These are phyloP conservation scores for Pythium dissimile DNA, from an alignment of 352 stramenopile genomes.

Conservation along the genomic window DNA sequence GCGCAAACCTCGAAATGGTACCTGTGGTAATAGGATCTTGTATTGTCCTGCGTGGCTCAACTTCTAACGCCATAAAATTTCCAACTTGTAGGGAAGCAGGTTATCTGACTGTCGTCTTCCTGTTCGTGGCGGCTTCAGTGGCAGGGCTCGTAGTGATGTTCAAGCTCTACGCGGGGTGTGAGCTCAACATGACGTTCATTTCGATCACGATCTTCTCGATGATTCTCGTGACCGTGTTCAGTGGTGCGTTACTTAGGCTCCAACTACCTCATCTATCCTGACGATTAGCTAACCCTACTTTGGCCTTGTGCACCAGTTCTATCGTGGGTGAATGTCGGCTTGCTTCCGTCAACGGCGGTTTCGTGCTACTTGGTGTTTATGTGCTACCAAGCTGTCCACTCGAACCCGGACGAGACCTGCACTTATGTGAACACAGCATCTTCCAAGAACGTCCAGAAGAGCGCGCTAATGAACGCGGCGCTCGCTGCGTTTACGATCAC, in stretches of 20 bases:
- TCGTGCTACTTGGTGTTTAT: slow-evolving; percentile 63
- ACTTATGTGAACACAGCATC: slow-evolving; percentile 26
- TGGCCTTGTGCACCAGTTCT: slow-evolving; percentile 30
- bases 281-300: too few species aligned
- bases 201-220: slow-evolving; percentile 46
- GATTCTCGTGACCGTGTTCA: slow-evolving; percentile 45
- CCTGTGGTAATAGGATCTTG: neutral
- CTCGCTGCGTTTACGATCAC: slow-evolving; percentile 47
- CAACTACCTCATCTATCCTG: too few species aligned
- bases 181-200: slow-evolving; percentile 60
- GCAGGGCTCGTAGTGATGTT: slow-evolving; percentile 51
- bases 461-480: slow-evolving; percentile 42
- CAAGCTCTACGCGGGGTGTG: slow-evolving; percentile 41
- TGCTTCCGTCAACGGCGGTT: slow-evolving; percentile 54
- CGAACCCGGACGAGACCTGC: slow-evolving; percentile 60
- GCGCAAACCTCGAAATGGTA: slow-evolving; percentile 27
- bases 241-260: slow-evolving; percentile 44
- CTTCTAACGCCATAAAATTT: neutral
- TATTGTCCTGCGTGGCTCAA: neutral
- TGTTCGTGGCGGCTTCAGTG: slow-evolving; percentile 31
- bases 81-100: slow-evolving; percentile 35
- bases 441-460: slow-evolving; percentile 31
- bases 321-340: slow-evolving; percentile 51
- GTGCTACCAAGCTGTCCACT: slow-evolving; percentile 65
- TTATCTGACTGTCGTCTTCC: slow-evolving; percentile 47